Percentiles rank a stretch among this genome's conserved stretches.
phyloP scores from a whole-genome alignment of 176 grass and related monocot species.

The Aegilops longissima region DNA sequence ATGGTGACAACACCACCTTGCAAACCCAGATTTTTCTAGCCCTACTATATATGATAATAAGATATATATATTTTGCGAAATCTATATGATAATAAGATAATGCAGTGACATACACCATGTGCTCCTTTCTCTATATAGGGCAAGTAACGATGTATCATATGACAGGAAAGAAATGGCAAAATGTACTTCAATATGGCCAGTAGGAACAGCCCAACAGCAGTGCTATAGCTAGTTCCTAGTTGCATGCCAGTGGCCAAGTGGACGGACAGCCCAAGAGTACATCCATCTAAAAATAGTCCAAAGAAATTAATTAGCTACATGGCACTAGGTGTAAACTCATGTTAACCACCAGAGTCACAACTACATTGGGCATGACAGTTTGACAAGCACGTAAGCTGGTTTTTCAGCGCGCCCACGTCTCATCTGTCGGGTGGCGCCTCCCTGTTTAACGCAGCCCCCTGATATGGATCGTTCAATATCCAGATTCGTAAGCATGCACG shows the following conservation, averaged over 20 bases:
- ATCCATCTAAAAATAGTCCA: background rate
- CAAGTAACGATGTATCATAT: background rate
- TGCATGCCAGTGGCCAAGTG: conserved; percentile 1
- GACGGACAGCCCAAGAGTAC: background rate
- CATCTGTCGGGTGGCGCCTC: conserved; percentile 30
- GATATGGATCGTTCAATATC: background rate
- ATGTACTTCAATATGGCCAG: background rate
- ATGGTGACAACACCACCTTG: no score
- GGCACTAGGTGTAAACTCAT: conserved; percentile 24
- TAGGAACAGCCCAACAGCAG: background rate
- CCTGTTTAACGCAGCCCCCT: background rate
- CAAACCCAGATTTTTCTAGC: no score
- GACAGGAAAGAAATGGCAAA: background rate
- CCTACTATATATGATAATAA: no score
- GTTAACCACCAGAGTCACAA: background rate
- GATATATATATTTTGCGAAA: no score
- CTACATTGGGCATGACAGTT: conserved; percentile 37
- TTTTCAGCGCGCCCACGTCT: conserved; percentile 44
- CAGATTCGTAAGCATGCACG: conserved; percentile 21
- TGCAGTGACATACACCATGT: background rate
- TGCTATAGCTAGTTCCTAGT: background rate
- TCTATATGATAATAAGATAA: background rate
- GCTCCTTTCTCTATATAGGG: background rate
- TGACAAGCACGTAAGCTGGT: conserved; percentile 41
- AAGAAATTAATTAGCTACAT: background rate